phyloP scores from a whole-genome alignment of 805 yeast species.

The Ascoidea asiatica region DNA sequence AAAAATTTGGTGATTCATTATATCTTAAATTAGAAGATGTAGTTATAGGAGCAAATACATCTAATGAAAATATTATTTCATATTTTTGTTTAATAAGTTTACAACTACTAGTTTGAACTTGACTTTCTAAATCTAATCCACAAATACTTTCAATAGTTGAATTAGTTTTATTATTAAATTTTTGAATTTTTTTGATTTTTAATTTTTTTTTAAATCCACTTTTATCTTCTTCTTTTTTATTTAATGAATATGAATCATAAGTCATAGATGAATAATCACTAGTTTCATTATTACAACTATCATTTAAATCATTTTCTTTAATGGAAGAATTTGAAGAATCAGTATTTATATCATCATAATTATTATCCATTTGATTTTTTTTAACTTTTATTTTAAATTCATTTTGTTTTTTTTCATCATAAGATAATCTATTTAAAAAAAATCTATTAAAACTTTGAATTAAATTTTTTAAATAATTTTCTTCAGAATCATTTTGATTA shows the following conservation, averaged over 20 bases:
- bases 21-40: background rate
- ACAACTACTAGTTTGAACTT: slow-evolving; percentile 26
- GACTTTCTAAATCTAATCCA: slow-evolving; percentile 30
- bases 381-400: background rate
- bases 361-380: background rate
- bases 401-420: slow-evolving; percentile 31
- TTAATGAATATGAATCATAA: no score
- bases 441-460: slow-evolving; percentile 46
- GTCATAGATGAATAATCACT: no score
- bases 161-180: no score
- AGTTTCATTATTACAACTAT: background rate
- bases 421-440: slow-evolving; percentile 35
- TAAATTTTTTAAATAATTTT: slow-evolving; percentile 27
- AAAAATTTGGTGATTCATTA: background rate
- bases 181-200: no score
- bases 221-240: background rate
- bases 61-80: slow-evolving; percentile 26
- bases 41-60: slow-evolving; percentile 24
- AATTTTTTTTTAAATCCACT: background rate
- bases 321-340: background rate
- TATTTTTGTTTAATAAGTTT: slow-evolving; percentile 21
- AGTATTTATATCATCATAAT: background rate
- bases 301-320: background rate
- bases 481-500: slow-evolving; percentile 21
- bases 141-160: slow-evolving; percentile 18